A percentile compares a stretch with the other conserved stretches of the same genome.
Evolutionary conservation across 805 yeast genomes (phyloP).

Genomic region (Candida xiaguanensis): DNA sequence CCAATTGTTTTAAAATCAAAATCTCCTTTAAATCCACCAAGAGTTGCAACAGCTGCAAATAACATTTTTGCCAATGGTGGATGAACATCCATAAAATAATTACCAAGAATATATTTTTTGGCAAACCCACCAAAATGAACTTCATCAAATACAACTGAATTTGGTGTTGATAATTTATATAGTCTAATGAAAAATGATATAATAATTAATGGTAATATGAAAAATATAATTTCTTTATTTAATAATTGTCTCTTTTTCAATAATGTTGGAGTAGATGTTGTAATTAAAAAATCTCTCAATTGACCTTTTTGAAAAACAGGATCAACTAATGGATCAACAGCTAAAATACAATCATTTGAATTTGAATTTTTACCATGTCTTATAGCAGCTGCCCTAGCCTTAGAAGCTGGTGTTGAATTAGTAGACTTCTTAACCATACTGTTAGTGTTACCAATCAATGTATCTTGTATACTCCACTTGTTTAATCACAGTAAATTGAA

Average conservation of each 20-base stretch:
- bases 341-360: constrained; percentile 1
- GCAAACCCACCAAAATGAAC: constrained; percentile 98
- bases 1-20: constrained; percentile 69
- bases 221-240: constrained; percentile 21
- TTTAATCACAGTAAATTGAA: too few relatives aligned
- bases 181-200: constrained; percentile 59
- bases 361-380: constrained; percentile 2
- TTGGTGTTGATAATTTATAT: constrained; percentile 59
- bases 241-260: constrained; percentile 38
- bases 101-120: constrained; percentile 64
- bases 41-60: constrained; percentile 63
- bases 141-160: constrained; percentile 87
- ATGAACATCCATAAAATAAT: constrained; percentile 69
- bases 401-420: constrained; percentile 1
- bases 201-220: constrained; percentile 32
- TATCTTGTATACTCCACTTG: not conserved
- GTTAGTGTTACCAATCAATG: not conserved
- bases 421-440: constrained; percentile 8
- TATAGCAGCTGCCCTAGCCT: constrained; percentile 5
- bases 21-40: constrained; percentile 71
- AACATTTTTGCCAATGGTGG: constrained; percentile 80
- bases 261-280: constrained; percentile 45
- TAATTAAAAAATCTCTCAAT: constrained; percentile 47
- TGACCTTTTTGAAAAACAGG: constrained; percentile 11
- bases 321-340: constrained; percentile 10